Base-by-base conservation (phyloP, 2,329 filamentous ascomycete genomes). In the Madurella mycetomatis region DNA sequence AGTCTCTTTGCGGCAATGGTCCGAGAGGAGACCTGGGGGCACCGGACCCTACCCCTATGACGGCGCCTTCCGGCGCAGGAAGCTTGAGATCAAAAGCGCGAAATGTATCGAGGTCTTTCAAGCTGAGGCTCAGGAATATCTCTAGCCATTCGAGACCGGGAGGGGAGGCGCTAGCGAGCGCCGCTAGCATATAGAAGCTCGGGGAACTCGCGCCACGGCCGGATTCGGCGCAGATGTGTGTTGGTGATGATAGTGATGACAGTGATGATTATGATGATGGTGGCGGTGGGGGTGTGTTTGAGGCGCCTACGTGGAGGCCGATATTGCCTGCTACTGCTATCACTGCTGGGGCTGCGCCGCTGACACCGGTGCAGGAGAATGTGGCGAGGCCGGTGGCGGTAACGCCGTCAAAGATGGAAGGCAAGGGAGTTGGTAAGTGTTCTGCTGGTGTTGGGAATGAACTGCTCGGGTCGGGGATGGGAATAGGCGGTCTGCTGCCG, bases 51-150 rank as follows among this genome's bases (percentile, higher is more conserved):
- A 31, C 53, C 15, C 47, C 52, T 16, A 58, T 54, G 41, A 37
- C 57, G 9, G 57, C 60, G 31, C 8, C 54, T 5, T 41, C 57
- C 2, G 71, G 68, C 39, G 64, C 72, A 17, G 66, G 65, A 4
- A 69, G 68, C 4, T 61, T 85, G 30, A 76, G 73, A 44, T 70
- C 72, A 31, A 83, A 78, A 48, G 80, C 81, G 11, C 76, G 86
- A 19, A 84, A 82, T 32, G 80, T 84, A 13, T 88, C 86, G 0
- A 77, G 74, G 15, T 80, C 78, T 0, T 63, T 90, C 40, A 86
- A 78, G 62, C 78, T 75, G 46, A 87, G 77, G 54, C 62, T 90
- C 55, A 86, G 78, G 66, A 78, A 69, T 39, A 72, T 85, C 0
- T 83, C 87, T 58, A 72, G 73, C 25, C 69, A 75, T 16, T 60